Base-by-base conservation (phyloP, 2,329 filamentous ascomycete genomes). In the Apiospora pterosperma region DNA sequence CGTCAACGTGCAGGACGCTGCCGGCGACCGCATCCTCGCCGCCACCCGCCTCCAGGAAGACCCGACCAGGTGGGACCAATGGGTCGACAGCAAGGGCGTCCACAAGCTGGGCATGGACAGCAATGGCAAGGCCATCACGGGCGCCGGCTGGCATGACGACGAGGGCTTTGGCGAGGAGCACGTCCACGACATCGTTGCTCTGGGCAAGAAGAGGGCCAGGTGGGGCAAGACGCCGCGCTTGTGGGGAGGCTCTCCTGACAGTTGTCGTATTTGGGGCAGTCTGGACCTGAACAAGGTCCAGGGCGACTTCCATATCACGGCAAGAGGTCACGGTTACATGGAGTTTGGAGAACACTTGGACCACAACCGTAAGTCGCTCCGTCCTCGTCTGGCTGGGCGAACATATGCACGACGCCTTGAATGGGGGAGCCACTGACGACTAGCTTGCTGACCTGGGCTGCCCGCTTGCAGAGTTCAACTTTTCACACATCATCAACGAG, bases 281-380 rank as follows among this genome's bases (percentile, higher is more conserved):
- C 78, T 99, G 76, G 91, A 97, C 70, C 86, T 96, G 70, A 99
- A 99, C 79, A 97, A 96, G 80, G 96, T 99, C 55, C 95, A 97
- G 79, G 96, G 95, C 4, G 95, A 99, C 77, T 98, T 99, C 75
- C 96, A 99, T 76, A 96, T 99, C 73, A 99, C 96, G 1, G 96
- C 96, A 3, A 82, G 93, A 67, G 96, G 96, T 0, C 95, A 98
- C 77, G 96, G 96, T n/a, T 99, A 99, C 78, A 86, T 88, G 78
- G 93, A 94, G 75, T 84, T 88, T 69, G 92, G 90, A 42, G 82
- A 81, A 42, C 94, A 98, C 81, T 80, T 98, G 69, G 92, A 97
- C 72, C 95, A 98, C 77, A 82, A 76, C 44, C 78, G 93, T 96
- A 84, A 78, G 89, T 82, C 41, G 44, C 14, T 34, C 36, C 21